phyloP scores from a whole-genome alignment of 2,329 filamentous ascomycete genomes.

The Fusarium tricinctum region DNA sequence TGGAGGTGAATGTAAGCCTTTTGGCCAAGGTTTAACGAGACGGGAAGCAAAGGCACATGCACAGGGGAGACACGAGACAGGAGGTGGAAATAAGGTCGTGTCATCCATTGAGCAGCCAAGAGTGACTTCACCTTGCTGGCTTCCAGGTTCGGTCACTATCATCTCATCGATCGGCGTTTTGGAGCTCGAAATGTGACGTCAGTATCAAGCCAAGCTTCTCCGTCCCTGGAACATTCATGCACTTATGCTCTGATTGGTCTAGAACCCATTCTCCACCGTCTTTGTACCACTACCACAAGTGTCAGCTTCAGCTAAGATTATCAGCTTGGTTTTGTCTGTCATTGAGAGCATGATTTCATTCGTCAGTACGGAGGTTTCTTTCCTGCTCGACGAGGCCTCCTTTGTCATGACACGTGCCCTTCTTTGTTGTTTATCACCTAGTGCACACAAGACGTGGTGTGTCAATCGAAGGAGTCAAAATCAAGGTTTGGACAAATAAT shows the following conservation, averaged over 20 bases:
- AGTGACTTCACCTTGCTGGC: neutral
- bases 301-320: slow-evolving; percentile 22
- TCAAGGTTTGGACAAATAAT: neutral
- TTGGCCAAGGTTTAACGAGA: slow-evolving; percentile 4
- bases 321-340: neutral
- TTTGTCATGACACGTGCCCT: slow-evolving; percentile 10
- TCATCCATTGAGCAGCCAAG: slow-evolving; percentile 12
- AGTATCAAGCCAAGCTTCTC: slow-evolving; percentile 21
- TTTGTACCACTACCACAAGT: slow-evolving; percentile 12
- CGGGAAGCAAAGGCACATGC: neutral
- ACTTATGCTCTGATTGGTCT: slow-evolving; percentile 18
- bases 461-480: neutral
- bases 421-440: neutral
- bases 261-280: neutral
- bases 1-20: slow-evolving; percentile 30
- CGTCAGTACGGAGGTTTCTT: slow-evolving; percentile 9
- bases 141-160: slow-evolving; percentile 27
- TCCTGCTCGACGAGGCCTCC: slow-evolving; percentile 7
- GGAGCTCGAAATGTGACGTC: slow-evolving; percentile 34
- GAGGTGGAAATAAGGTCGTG: slow-evolving; percentile 33
- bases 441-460: neutral
- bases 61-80: neutral
- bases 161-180: slow-evolving; percentile 26
- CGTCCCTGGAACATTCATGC: slow-evolving; percentile 37
- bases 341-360: neutral